A percentile compares a stretch with the other conserved stretches of the same genome.
phyloP scores from a whole-genome alignment of 2,329 filamentous ascomycete species.

The Penicillium sp. region DNA sequence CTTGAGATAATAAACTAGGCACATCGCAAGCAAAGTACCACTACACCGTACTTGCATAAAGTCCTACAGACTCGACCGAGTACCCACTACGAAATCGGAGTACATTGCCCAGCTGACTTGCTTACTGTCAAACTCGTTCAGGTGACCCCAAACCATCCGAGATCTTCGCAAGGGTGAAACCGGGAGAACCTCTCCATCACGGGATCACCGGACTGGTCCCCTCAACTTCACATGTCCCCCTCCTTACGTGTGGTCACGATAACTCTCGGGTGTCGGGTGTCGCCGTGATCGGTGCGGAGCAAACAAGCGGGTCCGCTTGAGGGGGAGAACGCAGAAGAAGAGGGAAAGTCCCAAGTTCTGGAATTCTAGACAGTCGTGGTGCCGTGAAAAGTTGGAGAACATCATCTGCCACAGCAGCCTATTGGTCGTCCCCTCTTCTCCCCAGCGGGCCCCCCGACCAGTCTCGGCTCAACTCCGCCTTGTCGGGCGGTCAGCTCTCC shows the following conservation, averaged over 20 bases:
- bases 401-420: too few species aligned
- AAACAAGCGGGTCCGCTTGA: constrained; percentile 14
- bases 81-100: neutral
- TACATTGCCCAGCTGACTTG: neutral
- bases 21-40: neutral
- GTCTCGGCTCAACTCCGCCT: constrained; percentile 28
- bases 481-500: neutral
- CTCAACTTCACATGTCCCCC: constrained; percentile 17
- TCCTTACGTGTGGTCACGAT: constrained; percentile 1
- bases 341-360: neutral
- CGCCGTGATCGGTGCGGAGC: constrained; percentile 29
- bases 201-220: neutral
- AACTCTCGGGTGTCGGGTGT: constrained; percentile 20
- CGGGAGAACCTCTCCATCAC: constrained; percentile 9
- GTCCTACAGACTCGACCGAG: neutral
- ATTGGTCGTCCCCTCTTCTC: constrained; percentile 16
- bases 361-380: neutral
- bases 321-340: neutral
- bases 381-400: constrained; percentile 25
- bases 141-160: constrained; percentile 11
- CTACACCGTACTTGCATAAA: too few species aligned
- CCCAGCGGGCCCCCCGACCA: neutral
- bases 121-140: neutral
- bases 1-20: neutral
- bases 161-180: constrained; percentile 22